Percentiles rank a stretch among this genome's conserved stretches.
Conservation (phyloP, 129 eudicot species). For the Ambrosia trifida region DNA sequence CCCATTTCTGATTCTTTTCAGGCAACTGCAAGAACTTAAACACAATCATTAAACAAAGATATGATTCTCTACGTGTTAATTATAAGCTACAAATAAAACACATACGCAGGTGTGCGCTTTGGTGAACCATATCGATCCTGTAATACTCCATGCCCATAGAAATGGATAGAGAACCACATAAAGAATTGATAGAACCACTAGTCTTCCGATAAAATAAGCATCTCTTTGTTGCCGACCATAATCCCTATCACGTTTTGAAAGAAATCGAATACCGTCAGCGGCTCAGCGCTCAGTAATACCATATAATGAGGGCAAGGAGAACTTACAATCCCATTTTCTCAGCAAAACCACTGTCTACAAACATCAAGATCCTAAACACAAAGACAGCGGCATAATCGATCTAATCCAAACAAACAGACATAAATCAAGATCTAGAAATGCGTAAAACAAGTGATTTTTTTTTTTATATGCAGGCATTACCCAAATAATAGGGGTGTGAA, state of each 20-base stretch:
- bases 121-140: slow-evolving; percentile 83
- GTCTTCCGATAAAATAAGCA: slow-evolving; percentile 81
- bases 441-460: background rate
- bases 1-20: slow-evolving; percentile 96
- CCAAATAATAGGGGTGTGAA: background rate
- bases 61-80: slow-evolving; percentile 1
- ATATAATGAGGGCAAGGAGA: slow-evolving; percentile 4
- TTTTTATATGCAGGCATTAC: background rate
- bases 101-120: slow-evolving; percentile 78
- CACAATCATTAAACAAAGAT: slow-evolving; percentile 18
- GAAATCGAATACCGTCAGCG: background rate
- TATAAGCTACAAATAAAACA: slow-evolving; percentile 12
- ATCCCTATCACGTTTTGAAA: slow-evolving; percentile 53
- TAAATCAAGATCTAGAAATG: slow-evolving; percentile 2
- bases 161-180: slow-evolving; percentile 75
- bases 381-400: slow-evolving; percentile 79
- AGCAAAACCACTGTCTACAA: slow-evolving; percentile 87
- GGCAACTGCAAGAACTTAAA: slow-evolving; percentile 67
- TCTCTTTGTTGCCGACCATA: slow-evolving; percentile 84
- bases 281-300: too few relatives aligned
- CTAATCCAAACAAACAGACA: slow-evolving; percentile 35
- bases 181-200: slow-evolving; percentile 69
- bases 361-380: slow-evolving; percentile 86
- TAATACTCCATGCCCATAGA: slow-evolving; percentile 87
- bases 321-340: slow-evolving; percentile 96